phyloP scores from a whole-genome alignment of 371 early-diverging fungal genomes.

The Zopfochytrium polystomum region DNA sequence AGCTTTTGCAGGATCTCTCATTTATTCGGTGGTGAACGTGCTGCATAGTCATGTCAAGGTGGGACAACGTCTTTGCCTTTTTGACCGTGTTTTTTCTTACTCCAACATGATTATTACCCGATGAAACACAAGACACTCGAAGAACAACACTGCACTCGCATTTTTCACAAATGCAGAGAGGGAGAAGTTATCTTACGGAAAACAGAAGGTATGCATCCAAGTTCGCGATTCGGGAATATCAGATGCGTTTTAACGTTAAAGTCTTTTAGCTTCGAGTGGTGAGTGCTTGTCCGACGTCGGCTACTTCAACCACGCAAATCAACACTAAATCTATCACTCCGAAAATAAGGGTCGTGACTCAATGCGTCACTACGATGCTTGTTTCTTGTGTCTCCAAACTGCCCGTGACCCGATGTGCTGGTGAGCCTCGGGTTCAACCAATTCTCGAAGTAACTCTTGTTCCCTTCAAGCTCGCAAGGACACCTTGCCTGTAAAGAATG shows the following conservation, averaged over 20 bases:
- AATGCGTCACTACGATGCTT: slow-evolving; percentile 81
- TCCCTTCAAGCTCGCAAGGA: slow-evolving; percentile 50
- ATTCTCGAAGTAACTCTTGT: neutral
- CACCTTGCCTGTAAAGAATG: slow-evolving; percentile 90
- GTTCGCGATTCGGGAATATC: too few species aligned
- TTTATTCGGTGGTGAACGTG: too few species aligned
- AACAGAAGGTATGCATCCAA: slow-evolving; percentile 68
- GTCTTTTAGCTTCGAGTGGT: too few species aligned
- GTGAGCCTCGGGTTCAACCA: too few species aligned
- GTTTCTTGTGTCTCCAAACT: slow-evolving; percentile 84
- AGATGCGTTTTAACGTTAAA: too few species aligned
- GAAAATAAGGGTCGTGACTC: slow-evolving; percentile 84
- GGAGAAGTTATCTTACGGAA: slow-evolving; percentile 84
- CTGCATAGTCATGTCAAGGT: too few species aligned
- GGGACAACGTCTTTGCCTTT: too few species aligned
- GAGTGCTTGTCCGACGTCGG: too few species aligned
- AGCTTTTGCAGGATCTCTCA: too few species aligned
- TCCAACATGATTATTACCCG: too few species aligned
- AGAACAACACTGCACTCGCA: slow-evolving; percentile 92
- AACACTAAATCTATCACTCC: neutral
- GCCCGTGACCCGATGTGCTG: slow-evolving; percentile 83
- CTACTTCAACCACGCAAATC: too few species aligned
- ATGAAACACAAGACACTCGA: slow-evolving; percentile 94
- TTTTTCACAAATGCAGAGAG: slow-evolving; percentile 93
- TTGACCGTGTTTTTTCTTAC: too few species aligned